phyloP scores from a whole-genome alignment of 2,329 filamentous ascomycete genomes.

The Pyrenophora graminea region DNA sequence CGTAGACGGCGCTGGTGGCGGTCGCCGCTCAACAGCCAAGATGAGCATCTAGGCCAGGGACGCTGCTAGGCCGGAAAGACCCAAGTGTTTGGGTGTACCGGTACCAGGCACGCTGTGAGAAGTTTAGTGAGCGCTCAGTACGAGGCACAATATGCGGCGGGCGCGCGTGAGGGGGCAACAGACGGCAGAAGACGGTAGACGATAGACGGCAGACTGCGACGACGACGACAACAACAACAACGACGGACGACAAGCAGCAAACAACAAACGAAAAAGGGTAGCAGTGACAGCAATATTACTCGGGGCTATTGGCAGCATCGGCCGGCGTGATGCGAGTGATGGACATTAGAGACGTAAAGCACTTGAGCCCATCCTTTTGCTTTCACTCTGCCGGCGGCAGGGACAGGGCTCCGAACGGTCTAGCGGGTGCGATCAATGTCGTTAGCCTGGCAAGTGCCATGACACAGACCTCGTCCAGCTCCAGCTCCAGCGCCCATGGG shows the following conservation, averaged over 20 bases:
- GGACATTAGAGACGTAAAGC: constrained; percentile 9
- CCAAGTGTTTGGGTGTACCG: constrained; percentile 4
- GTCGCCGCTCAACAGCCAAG: constrained; percentile 24
- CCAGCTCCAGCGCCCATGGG: constrained; percentile 12
- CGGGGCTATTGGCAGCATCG: too few relatives aligned
- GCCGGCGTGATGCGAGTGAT: too few relatives aligned
- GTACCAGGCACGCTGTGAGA: constrained; percentile 21
- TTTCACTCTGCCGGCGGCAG: constrained; percentile 8
- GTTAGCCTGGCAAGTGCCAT: constrained; percentile 18
- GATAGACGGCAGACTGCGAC: too few relatives aligned
- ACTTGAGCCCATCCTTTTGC: not conserved
- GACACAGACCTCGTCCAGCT: constrained; percentile 26
- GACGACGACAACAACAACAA: too few relatives aligned
- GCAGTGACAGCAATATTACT: too few relatives aligned
- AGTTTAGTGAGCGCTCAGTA: not conserved
- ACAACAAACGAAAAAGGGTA: too few relatives aligned
- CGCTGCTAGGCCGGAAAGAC: constrained; percentile 14
- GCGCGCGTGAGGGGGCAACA: not conserved
- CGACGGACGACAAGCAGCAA: too few relatives aligned
- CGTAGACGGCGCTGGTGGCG: constrained; percentile 8
- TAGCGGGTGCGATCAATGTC: constrained; percentile 16
- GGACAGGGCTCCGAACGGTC: constrained; percentile 12
- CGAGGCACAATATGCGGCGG: not conserved
- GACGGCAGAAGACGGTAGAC: not conserved
- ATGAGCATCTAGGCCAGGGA: constrained; percentile 16